Base-by-base conservation (phyloP, 805 yeast species). In the Candida sphagnicola region DNA sequence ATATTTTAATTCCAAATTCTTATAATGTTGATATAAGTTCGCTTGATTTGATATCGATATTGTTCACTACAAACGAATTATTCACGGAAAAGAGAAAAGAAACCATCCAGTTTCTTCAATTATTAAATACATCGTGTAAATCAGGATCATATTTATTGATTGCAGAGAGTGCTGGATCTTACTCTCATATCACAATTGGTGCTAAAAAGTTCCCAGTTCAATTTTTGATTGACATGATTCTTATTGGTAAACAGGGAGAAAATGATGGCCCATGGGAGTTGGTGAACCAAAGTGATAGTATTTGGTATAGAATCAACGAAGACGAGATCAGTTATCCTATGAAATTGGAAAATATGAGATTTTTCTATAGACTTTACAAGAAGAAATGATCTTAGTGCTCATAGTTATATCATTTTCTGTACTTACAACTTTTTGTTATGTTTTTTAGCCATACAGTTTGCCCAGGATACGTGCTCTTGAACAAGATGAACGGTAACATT, bases 111-210 rank as follows among this genome's bases (percentile, higher is more conserved):
- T 67, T 84, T 36, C 64, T 88, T 38, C 79, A 80, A 43, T 53
- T 61, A 8, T 57, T 88, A 41, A 72, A 76, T 38, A 46, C 53
- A 4, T 30, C 54, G 5, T 85, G 95, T 57, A 53, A 59, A 25
- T 39, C 57, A 1, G 93, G 90, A 0, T 61, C 86, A 12, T 57
- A 74, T 19, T 59, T 88, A 25, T 65, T 89, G 32, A 77, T 88
- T 17, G 77, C 86, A 2, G 96, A 88, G 52, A 82, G 93, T 61
- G 96, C 96, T 0, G 96, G 96, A 0, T 84, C 95, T 8, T 88
- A 81, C 59, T 85, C 95, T 1, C 82, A 86, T 49, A 84, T 88
- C 28, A 72, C 78, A 2, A 73, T 88, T 31, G 95, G 95, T 3
- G 59, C 77, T 21, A 87, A 83, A 56, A 75, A 67, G 47, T 88